A percentile compares a stretch with the other conserved stretches of the same genome.
phyloP scores from a whole-genome alignment of 225 moss, liverwort and hornwort genomes.

The Pseudisothecium myosuroides region DNA sequence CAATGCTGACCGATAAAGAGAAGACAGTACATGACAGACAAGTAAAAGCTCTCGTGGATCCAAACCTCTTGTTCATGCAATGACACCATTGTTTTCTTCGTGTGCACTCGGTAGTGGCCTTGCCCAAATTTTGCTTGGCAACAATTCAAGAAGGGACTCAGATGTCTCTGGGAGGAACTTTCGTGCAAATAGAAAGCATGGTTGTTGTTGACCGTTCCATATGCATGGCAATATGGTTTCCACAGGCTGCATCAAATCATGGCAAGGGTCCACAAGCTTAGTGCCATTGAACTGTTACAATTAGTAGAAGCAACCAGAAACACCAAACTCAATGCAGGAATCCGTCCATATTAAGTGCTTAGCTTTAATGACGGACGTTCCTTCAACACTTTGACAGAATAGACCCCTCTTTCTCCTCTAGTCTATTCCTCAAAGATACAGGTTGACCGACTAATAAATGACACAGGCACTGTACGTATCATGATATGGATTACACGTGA shows the following conservation, averaged over 20 bases:
- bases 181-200: slow-evolving; percentile 89
- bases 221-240: slow-evolving; percentile 54
- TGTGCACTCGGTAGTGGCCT: slow-evolving; percentile 3
- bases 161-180: slow-evolving; percentile 71
- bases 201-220: slow-evolving; percentile 64
- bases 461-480: not conserved
- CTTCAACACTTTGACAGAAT: not conserved
- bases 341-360: not conserved
- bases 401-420: not conserved
- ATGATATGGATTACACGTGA: not conserved
- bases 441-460: not conserved
- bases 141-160: slow-evolving; percentile 40
- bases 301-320: not conserved
- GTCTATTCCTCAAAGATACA: not conserved
- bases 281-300: not conserved
- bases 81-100: not conserved
- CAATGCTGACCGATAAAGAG: not conserved
- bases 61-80: not conserved
- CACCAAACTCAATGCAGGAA: not conserved
- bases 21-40: not conserved
- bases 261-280: not conserved
- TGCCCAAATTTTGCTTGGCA: slow-evolving; percentile 46
- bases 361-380: not conserved
- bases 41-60: not conserved
- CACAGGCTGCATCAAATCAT: slow-evolving; percentile 42